A percentile compares a stretch with the other conserved stretches of the same genome.
These are phyloP conservation scores for Candida endomychidarum DNA, from an alignment of 805 yeast species.

Conservation along the genomic window DNA sequence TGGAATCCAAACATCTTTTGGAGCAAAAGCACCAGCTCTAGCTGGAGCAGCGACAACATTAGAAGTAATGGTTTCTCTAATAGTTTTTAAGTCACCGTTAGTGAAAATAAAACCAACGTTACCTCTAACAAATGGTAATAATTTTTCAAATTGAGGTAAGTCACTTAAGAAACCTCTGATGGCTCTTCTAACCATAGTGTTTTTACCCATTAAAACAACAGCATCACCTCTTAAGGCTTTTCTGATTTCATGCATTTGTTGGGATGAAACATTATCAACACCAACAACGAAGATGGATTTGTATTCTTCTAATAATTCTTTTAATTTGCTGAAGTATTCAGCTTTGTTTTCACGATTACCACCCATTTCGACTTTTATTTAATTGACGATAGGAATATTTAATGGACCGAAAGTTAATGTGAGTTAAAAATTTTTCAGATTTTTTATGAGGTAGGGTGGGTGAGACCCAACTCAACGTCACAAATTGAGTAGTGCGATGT, in stretches of 20 bases:
- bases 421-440: conserved; percentile 5
- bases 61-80: conserved; percentile 83
- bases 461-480: too few species aligned
- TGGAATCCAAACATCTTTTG: conserved; percentile 95
- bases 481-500: too few species aligned
- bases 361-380: conserved; percentile 93
- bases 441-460: too few species aligned
- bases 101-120: conserved; percentile 99
- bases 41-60: conserved; percentile 99
- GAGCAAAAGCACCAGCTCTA: conserved; percentile 99
- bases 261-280: conserved; percentile 99
- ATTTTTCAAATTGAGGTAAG: conserved; percentile 93
- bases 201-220: conserved; percentile 98
- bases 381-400: conserved; percentile 84
- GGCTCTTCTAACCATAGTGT: conserved; percentile 99
- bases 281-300: conserved; percentile 98
- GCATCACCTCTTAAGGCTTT: conserved; percentile 93
- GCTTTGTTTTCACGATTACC: conserved; percentile 97
- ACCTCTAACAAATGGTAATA: conserved; percentile 94
- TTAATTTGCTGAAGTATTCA: conserved; percentile 93
- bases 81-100: conserved; percentile 86
- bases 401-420: conserved; percentile 51
- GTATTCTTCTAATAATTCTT: conserved; percentile 94
- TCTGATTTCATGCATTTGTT: conserved; percentile 99
- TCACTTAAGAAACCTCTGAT: conserved; percentile 92